phyloP scores from a whole-genome alignment of 2,329 filamentous ascomycete species.

The Fonsecaea pugnacius region DNA sequence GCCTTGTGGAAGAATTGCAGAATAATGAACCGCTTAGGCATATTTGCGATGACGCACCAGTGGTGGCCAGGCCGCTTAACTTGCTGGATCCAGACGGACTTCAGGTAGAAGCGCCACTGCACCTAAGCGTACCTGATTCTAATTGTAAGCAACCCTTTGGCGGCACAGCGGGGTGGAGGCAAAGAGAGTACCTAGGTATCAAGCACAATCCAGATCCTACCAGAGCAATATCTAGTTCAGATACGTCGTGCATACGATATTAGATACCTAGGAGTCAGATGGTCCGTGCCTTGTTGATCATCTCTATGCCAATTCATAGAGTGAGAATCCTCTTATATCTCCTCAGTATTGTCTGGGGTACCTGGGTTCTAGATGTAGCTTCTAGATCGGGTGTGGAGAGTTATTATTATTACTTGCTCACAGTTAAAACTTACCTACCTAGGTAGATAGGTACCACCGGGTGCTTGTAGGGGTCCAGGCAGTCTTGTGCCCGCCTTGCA shows the following conservation, averaged over 20 bases:
- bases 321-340: not conserved
- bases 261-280: not conserved
- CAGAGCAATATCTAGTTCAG: no score
- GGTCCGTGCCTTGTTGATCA: not conserved
- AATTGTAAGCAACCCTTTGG: not conserved
- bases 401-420: not conserved
- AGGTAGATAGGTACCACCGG: no score
- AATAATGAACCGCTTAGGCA: slow-evolving; percentile 13
- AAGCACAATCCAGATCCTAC: no score
- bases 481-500: not conserved
- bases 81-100: not conserved
- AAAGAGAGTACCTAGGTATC: no score
- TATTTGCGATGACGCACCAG: slow-evolving; percentile 15
- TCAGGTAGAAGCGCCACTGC: no score
- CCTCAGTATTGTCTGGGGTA: no score
- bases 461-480: not conserved
- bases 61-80: not conserved
- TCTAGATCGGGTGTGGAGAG: not conserved
- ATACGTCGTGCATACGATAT: not conserved
- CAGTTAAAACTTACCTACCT: not conserved
- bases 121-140: not conserved
- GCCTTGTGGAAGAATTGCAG: slow-evolving; percentile 13
- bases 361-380: not conserved
- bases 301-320: not conserved
- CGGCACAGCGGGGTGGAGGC: not conserved